Evolutionary conservation across 1,284 basidiomycete genomes (phyloP).

Genomic region (Entoloma clypeatum): DNA sequence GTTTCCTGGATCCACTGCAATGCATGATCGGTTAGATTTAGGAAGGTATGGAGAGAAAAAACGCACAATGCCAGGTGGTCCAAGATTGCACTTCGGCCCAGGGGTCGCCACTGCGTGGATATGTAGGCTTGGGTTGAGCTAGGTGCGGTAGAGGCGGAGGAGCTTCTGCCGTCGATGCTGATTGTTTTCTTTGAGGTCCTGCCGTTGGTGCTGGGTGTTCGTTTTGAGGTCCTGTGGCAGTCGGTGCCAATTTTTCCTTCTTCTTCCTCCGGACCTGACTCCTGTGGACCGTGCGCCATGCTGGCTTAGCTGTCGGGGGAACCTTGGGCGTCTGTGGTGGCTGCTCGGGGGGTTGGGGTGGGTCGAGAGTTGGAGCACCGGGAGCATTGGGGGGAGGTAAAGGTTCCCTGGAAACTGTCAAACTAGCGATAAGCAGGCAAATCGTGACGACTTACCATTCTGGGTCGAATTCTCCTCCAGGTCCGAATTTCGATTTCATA

Average conservation of each 20-base stretch:
- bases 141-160: conserved; percentile 29
- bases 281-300: conserved; percentile 49
- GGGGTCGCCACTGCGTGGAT: conserved; percentile 29
- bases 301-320: conserved; percentile 43
- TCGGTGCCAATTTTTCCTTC: conserved; percentile 26
- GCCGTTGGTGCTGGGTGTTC: no score
- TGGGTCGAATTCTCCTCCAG: conserved; percentile 72
- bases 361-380: conserved; percentile 38
- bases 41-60: conserved; percentile 6
- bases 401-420: conserved; percentile 40
- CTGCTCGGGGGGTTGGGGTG: conserved; percentile 36
- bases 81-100: conserved; percentile 42
- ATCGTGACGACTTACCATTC: conserved; percentile 58
- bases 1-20: conserved; percentile 37
- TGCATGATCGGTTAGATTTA: conserved; percentile 2
- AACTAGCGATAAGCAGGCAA: conserved; percentile 2
- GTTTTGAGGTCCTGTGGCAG: no score
- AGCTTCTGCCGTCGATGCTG: conserved; percentile 12
- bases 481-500: conserved; percentile 66
- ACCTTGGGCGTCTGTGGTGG: conserved; percentile 39
- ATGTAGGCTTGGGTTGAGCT: conserved; percentile 28
- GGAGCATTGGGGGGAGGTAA: conserved; percentile 32
- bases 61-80: conserved; percentile 70
- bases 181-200: no score
- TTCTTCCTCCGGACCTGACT: conserved; percentile 40